These are phyloP conservation scores for Phanerochaete carnosa DNA, from an alignment of 768 basidiomycete species.

Conservation along the genomic window DNA sequence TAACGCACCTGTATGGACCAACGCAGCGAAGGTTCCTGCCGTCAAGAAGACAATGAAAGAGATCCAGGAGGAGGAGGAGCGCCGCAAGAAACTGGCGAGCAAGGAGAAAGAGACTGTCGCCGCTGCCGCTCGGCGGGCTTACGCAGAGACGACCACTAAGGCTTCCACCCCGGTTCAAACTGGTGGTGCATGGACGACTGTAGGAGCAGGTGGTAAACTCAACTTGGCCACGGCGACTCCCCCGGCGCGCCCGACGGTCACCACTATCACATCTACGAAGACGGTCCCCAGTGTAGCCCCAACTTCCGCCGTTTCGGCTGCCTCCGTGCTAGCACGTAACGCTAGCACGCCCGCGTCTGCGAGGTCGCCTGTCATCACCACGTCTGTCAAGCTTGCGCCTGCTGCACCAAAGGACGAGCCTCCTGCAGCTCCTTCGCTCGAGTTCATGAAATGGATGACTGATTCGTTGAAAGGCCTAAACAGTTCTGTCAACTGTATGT, in stretches of 20 bases:
- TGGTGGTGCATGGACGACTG: conserved; percentile 78
- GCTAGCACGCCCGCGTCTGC: conserved; percentile 34
- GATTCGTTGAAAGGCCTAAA: conserved; percentile 81
- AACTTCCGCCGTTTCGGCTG: conserved; percentile 26
- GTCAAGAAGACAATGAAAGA: conserved; percentile 96
- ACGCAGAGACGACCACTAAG: conserved; percentile 79
- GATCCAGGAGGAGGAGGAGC: conserved; percentile 97
- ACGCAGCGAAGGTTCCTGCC: conserved; percentile 46
- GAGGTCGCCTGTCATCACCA: conserved; percentile 24
- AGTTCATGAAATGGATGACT: conserved; percentile 90
- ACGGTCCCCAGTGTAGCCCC: conserved; percentile 25
- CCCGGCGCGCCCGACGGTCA: conserved; percentile 23
- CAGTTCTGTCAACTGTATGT: conserved; percentile 51
- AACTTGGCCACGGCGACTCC: conserved; percentile 31
- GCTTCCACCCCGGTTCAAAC: conserved; percentile 24
- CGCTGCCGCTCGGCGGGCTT: conserved; percentile 60
- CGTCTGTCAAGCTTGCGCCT: conserved; percentile 17
- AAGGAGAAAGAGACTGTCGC: conserved; percentile 58
- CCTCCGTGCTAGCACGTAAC: conserved; percentile 29
- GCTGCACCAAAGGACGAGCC: conserved; percentile 54
- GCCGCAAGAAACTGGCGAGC: conserved; percentile 61
- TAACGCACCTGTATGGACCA: conserved; percentile 64
- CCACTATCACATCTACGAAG: conserved; percentile 32
- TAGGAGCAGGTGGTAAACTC: conserved; percentile 75
- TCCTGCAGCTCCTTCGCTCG: conserved; percentile 70